Evolutionary conservation across 305 asterid species (phyloP), one percentile per base, ranked within the genome.

Genomic region (Solanum hybrid): DNA sequence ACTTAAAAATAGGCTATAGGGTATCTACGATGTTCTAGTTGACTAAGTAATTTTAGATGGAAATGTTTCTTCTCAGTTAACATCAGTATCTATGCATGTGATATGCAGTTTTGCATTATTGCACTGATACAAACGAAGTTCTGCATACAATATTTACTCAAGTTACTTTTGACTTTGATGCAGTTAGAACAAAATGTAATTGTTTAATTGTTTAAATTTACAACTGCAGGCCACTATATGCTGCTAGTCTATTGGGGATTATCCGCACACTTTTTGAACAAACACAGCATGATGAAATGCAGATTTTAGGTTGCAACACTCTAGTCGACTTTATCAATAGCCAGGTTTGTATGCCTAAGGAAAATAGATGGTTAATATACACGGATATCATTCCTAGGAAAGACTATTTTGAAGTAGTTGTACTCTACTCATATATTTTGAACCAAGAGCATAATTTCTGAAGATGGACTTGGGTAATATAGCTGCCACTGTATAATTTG

Each of bases 181-280:
- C 13, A 22, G 45, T 57, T 32, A 22, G 38, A 85, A 57, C 45
- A 26, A 31, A 85, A 85, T 57, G 77, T 85, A 31, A 85, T 32
- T 75, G 77, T 39, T 39, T 85, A 31, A 85, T 32, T 75, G 77
- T 41, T 39, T 78, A 37, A 88, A 88, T 86, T 73, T 57, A 76
- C 79, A 78, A 82, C 78, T 91, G 91, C 95, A 93, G 95, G 94
- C 94, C 95, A 31, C 94, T 93, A 70, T 93, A 92, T 90, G 94
- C 95, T 57, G 90, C 91, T 91, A 93, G 95, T 93, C 89, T 93
- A 57, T 91, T 93, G 92, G 94, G 89, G 89, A 90, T 93, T 73
- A 90, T 93, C 45, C 93, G 93, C 65, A 90, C 94, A 1, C 93
- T 93, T 83, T 76, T 93, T 78, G 95, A 93, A 82, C 94, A 93